Evolutionary conservation across 2,329 filamentous ascomycete genomes (phyloP), one percentile per base, ranked within the genome.

Genomic region (Ilyonectria mors-panacis): DNA sequence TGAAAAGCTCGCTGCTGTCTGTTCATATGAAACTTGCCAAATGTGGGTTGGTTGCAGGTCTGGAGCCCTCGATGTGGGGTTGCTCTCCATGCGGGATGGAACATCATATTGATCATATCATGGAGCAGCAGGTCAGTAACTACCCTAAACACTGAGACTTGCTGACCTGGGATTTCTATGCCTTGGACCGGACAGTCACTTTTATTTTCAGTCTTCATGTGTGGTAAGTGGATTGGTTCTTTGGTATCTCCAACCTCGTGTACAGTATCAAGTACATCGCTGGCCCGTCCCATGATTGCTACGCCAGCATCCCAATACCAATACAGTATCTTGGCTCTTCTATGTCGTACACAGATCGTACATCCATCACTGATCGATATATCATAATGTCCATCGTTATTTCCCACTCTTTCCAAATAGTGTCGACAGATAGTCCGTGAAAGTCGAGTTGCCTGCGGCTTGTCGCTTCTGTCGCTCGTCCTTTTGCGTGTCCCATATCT

Each of bases 391-490:
- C 33, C 9, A 3, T 37, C 35, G 23, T 74, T 72, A 78, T 61
- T 78, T 79, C n/a, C 73, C 69, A 17, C 70, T 68, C 57, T 70
- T 74, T 12, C 78, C 76, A 63, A 78, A 77, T 2, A 81, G 59
- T 13, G 75, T 69, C 15, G 77, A 69, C 17, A 81, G 23, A 8
- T 73, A 73, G 58, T 81, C 80, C 15, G 67, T 63, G 58, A 80
- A 73, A 1, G 76, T 81, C 17, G 74, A 76, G 64, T 73, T 76
- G 4, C 80, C 79, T 17, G 76, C 73, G 15, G 77, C 78, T 55
- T 76, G 73, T 15, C 77, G 85, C 66, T 82, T 80, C 76, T 85
- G 82, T 58, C 87, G 90, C 75, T 87, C 84, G 72, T 86, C 86
- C 78, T 87, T 88, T 72, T 90, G 84, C 74, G 64, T 70, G 37